Conservation (phyloP, 2,329 filamentous ascomycete genomes). For the Diplodia corticola region DNA sequence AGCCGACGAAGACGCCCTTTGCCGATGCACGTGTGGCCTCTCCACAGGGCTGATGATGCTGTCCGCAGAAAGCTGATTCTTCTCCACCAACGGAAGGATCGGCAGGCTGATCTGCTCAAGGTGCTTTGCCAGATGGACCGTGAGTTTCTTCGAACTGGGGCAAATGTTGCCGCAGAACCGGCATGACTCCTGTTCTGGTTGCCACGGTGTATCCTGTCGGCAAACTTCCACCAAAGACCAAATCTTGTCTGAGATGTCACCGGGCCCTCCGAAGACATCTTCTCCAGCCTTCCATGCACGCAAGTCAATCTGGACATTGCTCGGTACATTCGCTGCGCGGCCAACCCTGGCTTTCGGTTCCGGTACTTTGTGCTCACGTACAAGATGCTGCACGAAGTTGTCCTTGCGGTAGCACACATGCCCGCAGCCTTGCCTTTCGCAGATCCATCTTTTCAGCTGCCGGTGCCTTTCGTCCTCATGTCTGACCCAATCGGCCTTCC, state of each 20-base stretch:
- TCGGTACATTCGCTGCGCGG: slow-evolving; percentile 38
- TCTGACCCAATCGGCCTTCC: slow-evolving; percentile 93
- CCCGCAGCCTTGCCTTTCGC: slow-evolving; percentile 74
- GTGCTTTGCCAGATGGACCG: slow-evolving; percentile 89
- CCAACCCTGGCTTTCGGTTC: slow-evolving; percentile 77
- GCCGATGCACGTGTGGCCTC: slow-evolving; percentile 25
- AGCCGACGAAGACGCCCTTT: slow-evolving; percentile 7
- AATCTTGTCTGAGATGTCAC: slow-evolving; percentile 55
- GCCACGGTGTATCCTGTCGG: slow-evolving; percentile 65
- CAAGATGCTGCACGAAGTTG: slow-evolving; percentile 90
- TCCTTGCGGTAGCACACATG: slow-evolving; percentile 86
- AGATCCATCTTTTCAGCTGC: slow-evolving; percentile 88
- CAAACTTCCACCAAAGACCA: slow-evolving; percentile 79
- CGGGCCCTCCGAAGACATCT: neutral
- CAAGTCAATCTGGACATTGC: slow-evolving; percentile 17
- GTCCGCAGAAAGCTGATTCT: slow-evolving; percentile 41
- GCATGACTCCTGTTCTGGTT: slow-evolving; percentile 75
- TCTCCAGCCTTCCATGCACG: neutral
- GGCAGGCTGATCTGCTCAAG: slow-evolving; percentile 91
- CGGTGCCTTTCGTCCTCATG: slow-evolving; percentile 92
- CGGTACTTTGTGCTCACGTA: slow-evolving; percentile 82
- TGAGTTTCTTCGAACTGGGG: slow-evolving; percentile 87
- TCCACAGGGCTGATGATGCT: slow-evolving; percentile 42
- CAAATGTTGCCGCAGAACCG: slow-evolving; percentile 82
- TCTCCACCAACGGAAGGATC: slow-evolving; percentile 56